Percentiles rank a stretch among this genome's conserved stretches.
Conservation (phyloP, 192 early-diverging fungal genomes). For the Umbelopsis ramanniana region DNA sequence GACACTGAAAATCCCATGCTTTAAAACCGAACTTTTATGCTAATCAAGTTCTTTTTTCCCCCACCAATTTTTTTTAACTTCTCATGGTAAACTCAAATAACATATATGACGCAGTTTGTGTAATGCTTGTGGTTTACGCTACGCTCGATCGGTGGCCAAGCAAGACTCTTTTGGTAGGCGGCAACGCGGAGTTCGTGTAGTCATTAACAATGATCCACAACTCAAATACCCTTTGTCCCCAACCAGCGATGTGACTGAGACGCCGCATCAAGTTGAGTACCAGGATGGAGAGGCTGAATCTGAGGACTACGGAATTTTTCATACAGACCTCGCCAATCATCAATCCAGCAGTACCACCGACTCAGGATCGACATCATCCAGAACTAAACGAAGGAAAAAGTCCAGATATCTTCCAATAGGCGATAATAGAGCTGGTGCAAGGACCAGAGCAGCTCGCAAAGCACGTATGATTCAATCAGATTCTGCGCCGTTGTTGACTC, state of each 20-base stretch:
- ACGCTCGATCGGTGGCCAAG: conserved; percentile 38
- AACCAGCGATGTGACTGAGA: too few relatives aligned
- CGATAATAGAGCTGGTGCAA: conserved; percentile 7
- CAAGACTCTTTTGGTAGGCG: conserved; percentile 25
- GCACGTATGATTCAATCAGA: conserved; percentile 6
- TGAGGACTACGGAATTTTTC: background rate
- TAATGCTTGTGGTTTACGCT: conserved; percentile 43
- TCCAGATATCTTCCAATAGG: conserved; percentile 13
- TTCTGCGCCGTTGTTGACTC: background rate
- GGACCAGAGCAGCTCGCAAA: conserved; percentile 17
- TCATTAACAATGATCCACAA: background rate
- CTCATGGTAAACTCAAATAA: background rate
- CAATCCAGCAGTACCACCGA: background rate
- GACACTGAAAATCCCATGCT: background rate
- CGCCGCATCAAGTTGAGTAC: background rate
- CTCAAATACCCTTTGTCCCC: background rate
- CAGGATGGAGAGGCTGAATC: too few relatives aligned
- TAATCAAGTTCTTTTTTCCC: too few relatives aligned
- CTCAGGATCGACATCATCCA: background rate
- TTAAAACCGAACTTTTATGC: background rate
- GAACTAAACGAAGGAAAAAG: conserved; percentile 3
- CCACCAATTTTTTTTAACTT: conserved; percentile 2
- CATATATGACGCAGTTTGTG: conserved; percentile 30
- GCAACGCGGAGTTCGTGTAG: conserved; percentile 19
- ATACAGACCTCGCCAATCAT: background rate